Percentiles rank a stretch among this genome's conserved stretches.
These are phyloP conservation scores for Larix sibirica DNA, from an alignment of 83 land plant species.

Conservation along the genomic window DNA sequence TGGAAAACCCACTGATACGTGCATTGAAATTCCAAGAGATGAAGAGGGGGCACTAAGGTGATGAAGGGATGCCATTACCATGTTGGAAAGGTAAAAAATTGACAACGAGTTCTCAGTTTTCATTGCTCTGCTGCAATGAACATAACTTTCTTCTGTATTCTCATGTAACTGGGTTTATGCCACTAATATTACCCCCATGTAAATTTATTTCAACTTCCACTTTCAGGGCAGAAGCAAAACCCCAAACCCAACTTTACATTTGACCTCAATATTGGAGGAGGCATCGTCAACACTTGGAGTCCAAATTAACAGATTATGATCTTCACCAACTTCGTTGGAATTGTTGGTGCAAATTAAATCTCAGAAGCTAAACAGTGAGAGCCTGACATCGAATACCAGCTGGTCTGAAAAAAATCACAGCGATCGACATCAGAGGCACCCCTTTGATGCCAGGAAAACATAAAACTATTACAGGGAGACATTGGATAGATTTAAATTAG, in stretches of 20 bases:
- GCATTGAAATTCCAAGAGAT: too few relatives aligned
- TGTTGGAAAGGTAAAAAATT: too few relatives aligned
- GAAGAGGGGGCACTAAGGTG: too few relatives aligned
- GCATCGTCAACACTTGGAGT: neutral
- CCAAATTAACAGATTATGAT: neutral
- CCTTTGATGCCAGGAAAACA: neutral
- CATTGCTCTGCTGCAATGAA: too few relatives aligned
- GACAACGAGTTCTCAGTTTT: too few relatives aligned
- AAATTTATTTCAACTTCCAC: neutral
- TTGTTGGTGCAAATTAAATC: neutral
- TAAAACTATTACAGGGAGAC: neutral
- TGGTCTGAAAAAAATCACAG: constrained; percentile 9
- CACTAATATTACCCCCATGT: neutral
- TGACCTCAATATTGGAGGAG: neutral
- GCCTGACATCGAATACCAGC: neutral
- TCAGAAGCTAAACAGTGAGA: neutral
- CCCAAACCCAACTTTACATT: neutral
- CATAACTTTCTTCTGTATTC: too few relatives aligned
- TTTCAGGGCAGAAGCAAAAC: neutral
- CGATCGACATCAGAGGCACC: neutral
- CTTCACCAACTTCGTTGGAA: neutral
- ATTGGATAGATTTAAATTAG: too few relatives aligned
- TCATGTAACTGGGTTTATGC: neutral
- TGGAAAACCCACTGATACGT: too few relatives aligned
- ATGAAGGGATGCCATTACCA: too few relatives aligned